phyloP scores from a whole-genome alignment of 257 asterid species.

The Ocimum tenuiflorum region DNA sequence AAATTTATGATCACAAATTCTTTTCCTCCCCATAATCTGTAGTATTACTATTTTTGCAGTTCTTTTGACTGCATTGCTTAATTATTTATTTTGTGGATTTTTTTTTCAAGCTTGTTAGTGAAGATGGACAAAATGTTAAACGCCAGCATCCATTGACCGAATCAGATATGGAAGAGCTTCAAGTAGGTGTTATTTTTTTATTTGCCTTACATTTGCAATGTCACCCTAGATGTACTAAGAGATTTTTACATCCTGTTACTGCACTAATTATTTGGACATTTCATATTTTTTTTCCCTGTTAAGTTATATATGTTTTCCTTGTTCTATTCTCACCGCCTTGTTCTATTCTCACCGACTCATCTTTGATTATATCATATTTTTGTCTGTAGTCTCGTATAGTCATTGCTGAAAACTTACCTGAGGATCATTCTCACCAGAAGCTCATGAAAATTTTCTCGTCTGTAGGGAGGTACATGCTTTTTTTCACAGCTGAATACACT shows the following conservation, averaged over 20 bases:
- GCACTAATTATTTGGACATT: not conserved
- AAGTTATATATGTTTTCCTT: not conserved
- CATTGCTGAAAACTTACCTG: constrained; percentile 83
- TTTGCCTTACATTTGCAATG: not conserved
- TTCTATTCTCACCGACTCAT: too few species aligned
- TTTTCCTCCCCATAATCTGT: not conserved
- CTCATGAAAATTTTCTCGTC: constrained; percentile 79
- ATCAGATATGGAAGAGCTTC: constrained; percentile 75
- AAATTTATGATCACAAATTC: constrained; percentile 12
- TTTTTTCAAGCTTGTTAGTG: constrained; percentile 57
- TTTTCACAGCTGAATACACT: not conserved
- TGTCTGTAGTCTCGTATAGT: constrained; percentile 62
- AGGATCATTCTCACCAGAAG: constrained; percentile 90
- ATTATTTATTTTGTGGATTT: constrained; percentile 1
- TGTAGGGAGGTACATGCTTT: constrained; percentile 60
- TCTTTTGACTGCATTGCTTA: constrained; percentile 1
- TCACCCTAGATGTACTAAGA: constrained; percentile 1
- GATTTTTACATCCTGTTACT: not conserved
- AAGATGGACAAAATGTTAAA: constrained; percentile 76
- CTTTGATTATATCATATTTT: constrained; percentile 8
- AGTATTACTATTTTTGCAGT: not conserved
- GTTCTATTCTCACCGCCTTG: too few species aligned
- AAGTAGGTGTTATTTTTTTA: constrained; percentile 38
- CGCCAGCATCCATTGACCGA: constrained; percentile 61
- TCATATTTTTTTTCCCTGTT: not conserved